These are phyloP conservation scores for Psidium guajava DNA, from an alignment of 345 rosid genomes.

Conservation along the genomic window DNA sequence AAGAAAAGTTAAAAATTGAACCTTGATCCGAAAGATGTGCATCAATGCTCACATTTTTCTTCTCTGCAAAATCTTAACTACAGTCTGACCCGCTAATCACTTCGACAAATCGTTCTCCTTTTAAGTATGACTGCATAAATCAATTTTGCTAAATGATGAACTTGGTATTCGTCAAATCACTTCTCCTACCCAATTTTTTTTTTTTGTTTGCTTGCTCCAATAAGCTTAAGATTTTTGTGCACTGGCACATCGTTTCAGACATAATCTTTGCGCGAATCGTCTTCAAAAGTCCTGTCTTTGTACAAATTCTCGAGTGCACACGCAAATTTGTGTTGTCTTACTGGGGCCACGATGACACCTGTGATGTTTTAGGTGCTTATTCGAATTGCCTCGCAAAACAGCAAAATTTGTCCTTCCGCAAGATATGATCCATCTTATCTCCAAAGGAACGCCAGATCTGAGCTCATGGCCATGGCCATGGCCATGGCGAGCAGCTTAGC, in stretches of 20 bases:
- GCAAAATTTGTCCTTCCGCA: neutral
- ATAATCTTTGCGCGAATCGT: neutral
- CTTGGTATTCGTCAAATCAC: neutral
- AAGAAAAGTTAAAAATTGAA: neutral
- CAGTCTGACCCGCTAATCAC: accelerated
- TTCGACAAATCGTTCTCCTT: neutral
- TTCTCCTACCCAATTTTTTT: neutral
- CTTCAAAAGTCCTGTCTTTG: neutral
- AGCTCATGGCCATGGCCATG: neutral
- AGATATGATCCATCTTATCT: neutral
- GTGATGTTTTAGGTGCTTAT: neutral
- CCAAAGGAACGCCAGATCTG: neutral
- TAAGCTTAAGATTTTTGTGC: neutral
- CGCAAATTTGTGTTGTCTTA: neutral
- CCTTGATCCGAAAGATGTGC: neutral
- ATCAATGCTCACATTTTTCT: neutral
- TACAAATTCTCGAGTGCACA: neutral
- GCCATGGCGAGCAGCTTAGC: neutral
- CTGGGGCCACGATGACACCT: neutral
- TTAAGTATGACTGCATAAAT: neutral
- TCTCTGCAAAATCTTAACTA: neutral
- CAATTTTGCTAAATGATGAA: neutral
- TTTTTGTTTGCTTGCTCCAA: neutral
- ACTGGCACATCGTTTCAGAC: neutral
- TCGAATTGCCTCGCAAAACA: neutral